Percentiles rank a stretch among this genome's conserved stretches.
Conservation (phyloP, 257 asterid genomes). For the Solanum medicagineum region DNA sequence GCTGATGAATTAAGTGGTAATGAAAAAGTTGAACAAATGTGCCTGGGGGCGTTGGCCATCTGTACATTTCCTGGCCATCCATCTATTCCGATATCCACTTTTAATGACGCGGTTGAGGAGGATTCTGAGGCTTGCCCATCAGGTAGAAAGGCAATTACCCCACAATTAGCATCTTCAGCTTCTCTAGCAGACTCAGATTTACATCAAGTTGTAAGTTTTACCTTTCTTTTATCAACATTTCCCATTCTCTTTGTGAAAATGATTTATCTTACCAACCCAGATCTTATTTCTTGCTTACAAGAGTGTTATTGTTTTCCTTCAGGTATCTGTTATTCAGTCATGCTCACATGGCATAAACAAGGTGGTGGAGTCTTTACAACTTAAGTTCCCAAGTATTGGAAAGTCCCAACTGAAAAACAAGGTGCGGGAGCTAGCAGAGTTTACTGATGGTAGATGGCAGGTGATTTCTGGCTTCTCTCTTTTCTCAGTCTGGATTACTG, state of each 20-base stretch:
- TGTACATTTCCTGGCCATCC: constrained; percentile 43
- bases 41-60: constrained; percentile 58
- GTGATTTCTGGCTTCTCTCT: constrained; percentile 15
- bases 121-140: constrained; percentile 30
- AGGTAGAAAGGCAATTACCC: constrained; percentile 22
- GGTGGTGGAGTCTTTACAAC: constrained; percentile 39
- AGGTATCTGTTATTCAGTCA: constrained; percentile 61
- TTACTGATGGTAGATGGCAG: constrained; percentile 76
- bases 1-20: constrained; percentile 42
- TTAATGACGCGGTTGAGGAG: constrained; percentile 17
- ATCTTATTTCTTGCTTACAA: background rate
- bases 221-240: background rate
- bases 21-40: constrained; percentile 50
- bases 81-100: constrained; percentile 24
- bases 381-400: constrained; percentile 44
- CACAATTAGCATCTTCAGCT: constrained; percentile 19
- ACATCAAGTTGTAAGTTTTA: constrained; percentile 59
- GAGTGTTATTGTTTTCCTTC: background rate
- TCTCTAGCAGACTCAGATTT: constrained; percentile 47
- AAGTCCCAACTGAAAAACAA: constrained; percentile 59
- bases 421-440: constrained; percentile 76
- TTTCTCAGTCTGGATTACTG: background rate
- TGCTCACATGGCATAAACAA: constrained; percentile 42
- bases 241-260: background rate
- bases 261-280: background rate